A percentile compares a stretch with the other conserved stretches of the same genome.
Conservation (phyloP, 108 stramenopile genomes). For the Phaeodactylum tricornutum region DNA sequence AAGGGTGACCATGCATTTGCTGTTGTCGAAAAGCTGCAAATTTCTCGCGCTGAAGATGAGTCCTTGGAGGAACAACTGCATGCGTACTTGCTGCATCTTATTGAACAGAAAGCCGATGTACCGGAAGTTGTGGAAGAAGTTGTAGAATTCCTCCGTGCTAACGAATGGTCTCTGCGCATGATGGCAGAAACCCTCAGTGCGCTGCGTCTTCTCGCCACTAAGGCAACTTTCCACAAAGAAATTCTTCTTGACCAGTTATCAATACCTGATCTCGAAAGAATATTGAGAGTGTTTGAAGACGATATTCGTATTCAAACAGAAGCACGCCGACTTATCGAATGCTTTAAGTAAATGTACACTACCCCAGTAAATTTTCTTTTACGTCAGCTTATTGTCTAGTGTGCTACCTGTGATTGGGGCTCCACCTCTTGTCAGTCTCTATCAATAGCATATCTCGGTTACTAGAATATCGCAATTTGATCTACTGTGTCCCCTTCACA, state of each 20-base stretch:
- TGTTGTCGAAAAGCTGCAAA: constrained; percentile 20
- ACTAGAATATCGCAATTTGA: neutral
- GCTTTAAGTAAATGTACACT: neutral
- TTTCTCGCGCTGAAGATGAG: constrained; percentile 9
- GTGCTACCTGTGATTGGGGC: neutral
- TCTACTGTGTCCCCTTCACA: neutral
- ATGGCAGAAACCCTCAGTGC: neutral
- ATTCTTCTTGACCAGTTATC: neutral
- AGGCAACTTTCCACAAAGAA: neutral
- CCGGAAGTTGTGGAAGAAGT: constrained; percentile 1
- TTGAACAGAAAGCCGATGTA: constrained; percentile 4
- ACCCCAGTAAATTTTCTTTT: neutral
- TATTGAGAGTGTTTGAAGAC: neutral
- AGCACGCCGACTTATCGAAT: neutral
- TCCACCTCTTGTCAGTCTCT: neutral
- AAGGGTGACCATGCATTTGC: constrained; percentile 9
- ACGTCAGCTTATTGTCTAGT: neutral
- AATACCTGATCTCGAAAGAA: neutral
- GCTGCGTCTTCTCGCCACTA: neutral
- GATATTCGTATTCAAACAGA: neutral
- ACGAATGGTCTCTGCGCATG: constrained; percentile 13
- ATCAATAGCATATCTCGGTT: neutral
- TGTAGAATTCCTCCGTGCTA: constrained; percentile 9
- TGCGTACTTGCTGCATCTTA: neutral
- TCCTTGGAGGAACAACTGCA: constrained; percentile 22